These are phyloP conservation scores for Camillea tinctor DNA, from an alignment of 2,329 filamentous ascomycete species.

Conservation along the genomic window DNA sequence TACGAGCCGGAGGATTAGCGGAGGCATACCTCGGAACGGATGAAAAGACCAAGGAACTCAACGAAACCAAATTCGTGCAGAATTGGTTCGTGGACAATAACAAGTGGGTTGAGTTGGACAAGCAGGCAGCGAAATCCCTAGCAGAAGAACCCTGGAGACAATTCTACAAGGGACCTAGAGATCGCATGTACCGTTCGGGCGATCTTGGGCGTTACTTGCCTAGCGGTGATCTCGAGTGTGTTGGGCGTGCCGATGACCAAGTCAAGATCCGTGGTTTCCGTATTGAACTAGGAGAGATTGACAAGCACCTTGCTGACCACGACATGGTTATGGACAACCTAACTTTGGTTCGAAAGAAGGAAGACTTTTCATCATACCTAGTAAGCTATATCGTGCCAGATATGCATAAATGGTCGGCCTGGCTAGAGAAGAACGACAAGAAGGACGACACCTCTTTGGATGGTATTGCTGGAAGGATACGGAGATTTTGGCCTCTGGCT, in stretches of 20 bases:
- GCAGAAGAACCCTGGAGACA: conserved; percentile 71
- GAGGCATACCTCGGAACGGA: conserved; percentile 63
- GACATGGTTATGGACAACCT: conserved; percentile 79
- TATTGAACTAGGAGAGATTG: conserved; percentile 92
- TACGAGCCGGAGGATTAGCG: conserved; percentile 60
- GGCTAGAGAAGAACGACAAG: conserved; percentile 45
- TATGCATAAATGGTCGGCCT: conserved; percentile 68
- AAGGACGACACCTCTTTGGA: not conserved
- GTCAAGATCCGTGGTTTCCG: conserved; percentile 96
- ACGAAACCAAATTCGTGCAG: conserved; percentile 80
- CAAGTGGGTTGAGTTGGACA: conserved; percentile 65
- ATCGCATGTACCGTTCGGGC: conserved; percentile 83
- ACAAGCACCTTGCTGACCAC: conserved; percentile 74
- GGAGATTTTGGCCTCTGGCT: conserved; percentile 1
- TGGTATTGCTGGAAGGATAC: not conserved
- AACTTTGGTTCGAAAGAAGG: conserved; percentile 80
- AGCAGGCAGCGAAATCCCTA: conserved; percentile 43
- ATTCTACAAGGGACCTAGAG: conserved; percentile 77
- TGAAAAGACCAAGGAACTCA: conserved; percentile 59
- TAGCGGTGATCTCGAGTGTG: conserved; percentile 31
- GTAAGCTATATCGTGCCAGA: conserved; percentile 92
- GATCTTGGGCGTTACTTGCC: conserved; percentile 65
- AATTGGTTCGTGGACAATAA: conserved; percentile 84
- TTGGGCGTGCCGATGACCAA: conserved; percentile 81
- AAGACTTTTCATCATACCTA: conserved; percentile 79